Evolutionary conservation across 2,329 filamentous ascomycete species (phyloP).

Genomic region (Aspergillus tubingensis): DNA sequence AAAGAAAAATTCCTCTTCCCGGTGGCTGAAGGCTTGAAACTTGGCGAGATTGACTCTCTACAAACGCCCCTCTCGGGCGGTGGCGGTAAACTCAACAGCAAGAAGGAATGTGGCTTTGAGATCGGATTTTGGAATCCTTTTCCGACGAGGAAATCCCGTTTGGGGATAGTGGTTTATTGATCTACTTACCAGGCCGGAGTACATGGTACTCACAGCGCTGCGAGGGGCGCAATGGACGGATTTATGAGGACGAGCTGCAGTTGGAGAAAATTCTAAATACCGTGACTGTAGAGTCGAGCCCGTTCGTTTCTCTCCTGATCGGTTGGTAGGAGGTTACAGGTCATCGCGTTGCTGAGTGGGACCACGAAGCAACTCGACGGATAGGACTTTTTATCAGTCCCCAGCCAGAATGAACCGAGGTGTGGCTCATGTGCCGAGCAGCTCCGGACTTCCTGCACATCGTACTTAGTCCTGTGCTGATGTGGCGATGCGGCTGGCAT

Average conservation of each 20-base stretch:
- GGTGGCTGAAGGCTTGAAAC: no score
- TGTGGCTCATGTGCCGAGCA: slow-evolving; percentile 4
- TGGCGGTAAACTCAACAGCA: no score
- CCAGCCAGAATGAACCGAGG: neutral
- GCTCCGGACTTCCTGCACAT: neutral
- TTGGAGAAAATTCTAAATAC: neutral
- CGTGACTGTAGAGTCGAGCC: neutral
- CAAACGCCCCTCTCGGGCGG: no score
- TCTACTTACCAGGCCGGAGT: neutral
- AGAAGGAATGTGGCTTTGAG: no score
- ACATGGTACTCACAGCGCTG: no score
- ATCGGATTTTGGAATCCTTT: no score
- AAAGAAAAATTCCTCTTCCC: no score
- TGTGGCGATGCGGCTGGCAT: slow-evolving; percentile 1
- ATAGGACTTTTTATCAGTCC: neutral
- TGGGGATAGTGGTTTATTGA: neutral
- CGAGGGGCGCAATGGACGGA: no score
- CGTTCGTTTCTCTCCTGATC: neutral
- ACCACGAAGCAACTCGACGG: neutral
- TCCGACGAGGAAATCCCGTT: no score
- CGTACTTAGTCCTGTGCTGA: neutral
- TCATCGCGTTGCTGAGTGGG: slow-evolving; percentile 1
- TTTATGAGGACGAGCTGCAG: neutral
- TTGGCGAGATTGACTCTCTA: no score
- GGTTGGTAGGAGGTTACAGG: neutral